Base-by-base conservation (phyloP, 306 rosid genomes). In the Luffa acutangula region DNA sequence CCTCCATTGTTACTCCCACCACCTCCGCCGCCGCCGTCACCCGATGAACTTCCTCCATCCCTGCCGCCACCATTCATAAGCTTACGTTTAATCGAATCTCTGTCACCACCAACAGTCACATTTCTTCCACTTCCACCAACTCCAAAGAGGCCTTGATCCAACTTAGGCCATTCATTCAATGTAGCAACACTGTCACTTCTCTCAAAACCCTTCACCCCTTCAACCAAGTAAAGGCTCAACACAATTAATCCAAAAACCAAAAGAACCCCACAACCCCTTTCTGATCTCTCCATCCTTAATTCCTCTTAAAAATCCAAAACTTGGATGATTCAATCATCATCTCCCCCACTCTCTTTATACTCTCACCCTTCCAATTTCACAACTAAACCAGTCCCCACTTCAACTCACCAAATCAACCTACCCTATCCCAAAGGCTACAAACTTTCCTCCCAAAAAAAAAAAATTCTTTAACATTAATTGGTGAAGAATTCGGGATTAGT, bases 191-290 rank as follows among this genome's bases (percentile, higher is more conserved):
- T 12, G 0, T 12, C 41, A 11, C 18, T 31, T 60, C 2, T 60
- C 36, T 65, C 25, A 37, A 37, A 65, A 65, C 25, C 6, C 45
- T 33, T 63, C 45, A 15, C 45, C 42, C 71, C 45, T 79, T 33
- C 73, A 54, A 72, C 81, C 84, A 79, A 76, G 59, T 14, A 36
- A 0, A 79, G 43, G 64, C 80, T 86, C 21, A 77, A 56, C 58
- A 82, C 62, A 57, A 45, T 4, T 74, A 25, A 25, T 25, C 33
- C 80, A 2, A 84, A 10, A 79, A 84, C 20, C 82, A 84, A 76
- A 76, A 63, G 2, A 46, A 62, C 58, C 36, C 67, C 79, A 80
- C 39, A 34, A 18, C 21, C 51, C 33, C 15, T 39, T 15, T 46
- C 80, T 37, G 31, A 25, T 25, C 67, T 57, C 64, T 43, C 25